Base-by-base conservation (phyloP, 2,329 filamentous ascomycete species). In the Fusarium euwallaceae region DNA sequence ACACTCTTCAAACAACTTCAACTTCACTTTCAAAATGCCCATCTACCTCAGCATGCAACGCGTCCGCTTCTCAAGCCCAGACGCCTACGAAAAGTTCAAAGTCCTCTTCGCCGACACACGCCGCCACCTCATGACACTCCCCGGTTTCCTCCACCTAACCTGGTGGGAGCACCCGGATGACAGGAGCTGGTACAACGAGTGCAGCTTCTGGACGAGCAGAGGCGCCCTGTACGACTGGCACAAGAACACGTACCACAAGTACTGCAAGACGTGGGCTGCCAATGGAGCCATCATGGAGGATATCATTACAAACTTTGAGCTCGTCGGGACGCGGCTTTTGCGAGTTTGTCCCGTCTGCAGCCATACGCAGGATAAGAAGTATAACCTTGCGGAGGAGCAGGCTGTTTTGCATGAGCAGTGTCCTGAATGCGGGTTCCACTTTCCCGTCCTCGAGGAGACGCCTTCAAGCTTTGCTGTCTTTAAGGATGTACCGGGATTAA, bases 261-360 rank as follows among this genome's bases (percentile, higher is more conserved):
- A 75, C 66, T 75, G 61, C 41, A 73, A 76, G 37, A 16, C 65
- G 9, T 75, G 58, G 66, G 72, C 72, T 0, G 69, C 55, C 0
- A 75, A 75, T 11, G 67, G 69, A 3, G 74, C 66, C 39, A 76
- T 76, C 14, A 73, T 76, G 64, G 74, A 76, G 43, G 74, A 69
- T 7, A 71, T 76, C 4, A 67, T 69, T 6, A 75, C 69, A n/a
- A 76, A 76, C 32, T 76, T 69, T 16, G 69, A 76, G 62, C 74
- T 76, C 7, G 43, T 70, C 6, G 48, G 73, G 3, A 76, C 66
- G 2, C 27, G 71, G 0, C 29, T 76, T 1, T 66, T 76, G 10
- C n/a, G 59, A 2, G 66, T 76, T 1, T 76, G 69, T 9, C 66
- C 73, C 3, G 66, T 76, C 1, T 74, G 73, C 27, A 70, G 66